Evolutionary conservation across 345 rosid genomes (phyloP).

Genomic region (Camelina neglecta): DNA sequence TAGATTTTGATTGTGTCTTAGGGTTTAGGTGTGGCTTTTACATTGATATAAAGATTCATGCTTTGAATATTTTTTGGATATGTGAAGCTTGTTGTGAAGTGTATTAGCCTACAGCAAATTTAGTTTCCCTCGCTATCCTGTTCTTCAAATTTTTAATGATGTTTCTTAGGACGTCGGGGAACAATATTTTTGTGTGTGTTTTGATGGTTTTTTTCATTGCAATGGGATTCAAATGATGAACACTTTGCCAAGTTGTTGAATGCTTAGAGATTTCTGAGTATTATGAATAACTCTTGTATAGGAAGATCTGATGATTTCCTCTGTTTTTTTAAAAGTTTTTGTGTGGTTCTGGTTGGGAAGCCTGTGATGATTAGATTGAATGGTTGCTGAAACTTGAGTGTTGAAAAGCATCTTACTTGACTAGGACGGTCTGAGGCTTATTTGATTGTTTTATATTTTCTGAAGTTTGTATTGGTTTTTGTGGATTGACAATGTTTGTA

Average conservation of each 20-base stretch:
- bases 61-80: constrained; percentile 15
- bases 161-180: constrained; percentile 45
- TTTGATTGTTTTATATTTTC: not conserved
- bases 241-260: constrained; percentile 34
- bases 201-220: too few species aligned
- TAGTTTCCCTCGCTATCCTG: constrained; percentile 49
- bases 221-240: constrained; percentile 26
- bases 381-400: constrained; percentile 41
- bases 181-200: constrained; percentile 2
- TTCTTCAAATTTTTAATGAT: constrained; percentile 29
- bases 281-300: constrained; percentile 37
- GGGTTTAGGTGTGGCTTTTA: not conserved
- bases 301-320: constrained; percentile 44
- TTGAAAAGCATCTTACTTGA: constrained; percentile 45
- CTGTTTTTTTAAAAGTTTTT: rapidly evolving
- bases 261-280: not conserved
- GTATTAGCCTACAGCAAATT: constrained; percentile 40
- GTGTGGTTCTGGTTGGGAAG: not conserved
- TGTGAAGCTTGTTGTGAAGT: constrained; percentile 5
- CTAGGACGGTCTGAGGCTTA: constrained; percentile 53
- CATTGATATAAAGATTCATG: not conserved
- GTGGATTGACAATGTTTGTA: not conserved
- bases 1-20: not conserved
- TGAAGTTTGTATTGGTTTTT: not conserved
- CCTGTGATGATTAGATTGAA: constrained; percentile 41